Evolutionary conservation across 2,329 filamentous ascomycete genomes (phyloP), one percentile per base, ranked within the genome.

Genomic region (Phoma sp.): DNA sequence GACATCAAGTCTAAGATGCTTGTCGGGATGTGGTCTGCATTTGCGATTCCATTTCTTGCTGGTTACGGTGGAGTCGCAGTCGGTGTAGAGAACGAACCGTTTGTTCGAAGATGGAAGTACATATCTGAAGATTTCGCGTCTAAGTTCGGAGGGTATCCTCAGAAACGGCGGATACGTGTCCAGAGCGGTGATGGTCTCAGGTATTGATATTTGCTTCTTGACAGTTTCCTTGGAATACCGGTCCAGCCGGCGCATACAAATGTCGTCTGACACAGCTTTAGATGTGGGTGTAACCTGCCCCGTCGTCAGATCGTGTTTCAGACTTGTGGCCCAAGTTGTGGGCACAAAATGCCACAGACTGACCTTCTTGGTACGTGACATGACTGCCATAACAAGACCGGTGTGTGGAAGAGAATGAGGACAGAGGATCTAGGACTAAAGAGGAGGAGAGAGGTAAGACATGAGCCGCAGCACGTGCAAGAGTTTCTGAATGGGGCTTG

Each of bases 1-100:
- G 43, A 76, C 62, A 35, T 74, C 71, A 40, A 76, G 72, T 17
- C 61, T 65, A 27, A 71, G 60, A 31, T 67, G 51, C 48, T 67
- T 71, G 46, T 74, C 72, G 24, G 70, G 69, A 52, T 73, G 70
- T 12, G 72, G 70, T 22, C 67, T 67, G 54, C 68, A 70, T 47
- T 72, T 69, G 43, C 67, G 66, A 50, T 73, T 74, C 69, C 69
- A 75, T 47, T 70, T 74, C 49, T 71, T 71, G 60, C 74, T 76
- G 46, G 81, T 62, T 9, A 65, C 67, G 17, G 63, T 71, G 7
- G 74, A 62, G 22, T 77, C 74, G 58, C 77, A 77, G 61, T 79
- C 74, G 29, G 78, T 81, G 63, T 78, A 77, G 55, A 82, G 71
- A 12, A 79, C 73, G 55, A 81, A 78, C 19, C 79, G 75, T 35